These are phyloP conservation scores for Azolla pinnata DNA, from an alignment of 75 land plant genomes.

Conservation along the genomic window DNA sequence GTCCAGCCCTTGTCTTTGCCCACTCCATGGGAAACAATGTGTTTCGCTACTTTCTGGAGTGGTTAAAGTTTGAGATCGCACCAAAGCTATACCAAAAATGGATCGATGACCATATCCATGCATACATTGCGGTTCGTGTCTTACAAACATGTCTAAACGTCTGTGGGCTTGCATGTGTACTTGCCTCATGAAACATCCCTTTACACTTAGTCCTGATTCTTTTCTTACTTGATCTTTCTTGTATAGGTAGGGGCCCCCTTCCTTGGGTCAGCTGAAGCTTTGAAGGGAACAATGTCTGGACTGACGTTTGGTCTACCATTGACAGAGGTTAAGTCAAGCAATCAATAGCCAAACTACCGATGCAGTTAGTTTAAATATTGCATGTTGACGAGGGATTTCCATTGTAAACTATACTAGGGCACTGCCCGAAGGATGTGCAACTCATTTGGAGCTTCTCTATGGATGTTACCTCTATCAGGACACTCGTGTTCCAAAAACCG, in stretches of 20 bases:
- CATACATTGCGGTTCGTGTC: conserved; percentile 92
- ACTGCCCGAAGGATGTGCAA: conserved; percentile 83
- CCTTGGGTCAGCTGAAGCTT: conserved; percentile 76
- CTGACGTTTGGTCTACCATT: conserved; percentile 87
- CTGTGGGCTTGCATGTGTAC: too few species aligned
- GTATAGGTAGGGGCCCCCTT: conserved; percentile 64
- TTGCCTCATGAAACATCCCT: too few species aligned
- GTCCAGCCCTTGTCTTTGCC: conserved; percentile 90
- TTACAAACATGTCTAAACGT: too few species aligned
- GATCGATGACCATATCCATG: conserved; percentile 93
- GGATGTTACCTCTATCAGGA: conserved; percentile 91
- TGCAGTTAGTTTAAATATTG: too few species aligned
- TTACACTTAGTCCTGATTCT: too few species aligned
- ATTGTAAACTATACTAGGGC: conserved; percentile 77
- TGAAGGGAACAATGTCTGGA: conserved; percentile 75
- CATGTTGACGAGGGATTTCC: too few species aligned
- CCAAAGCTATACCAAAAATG: conserved; percentile 79
- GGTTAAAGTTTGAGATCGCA: conserved; percentile 92
- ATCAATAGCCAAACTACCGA: too few species aligned
- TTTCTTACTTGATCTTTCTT: neutral
- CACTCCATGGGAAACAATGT: conserved; percentile 98
- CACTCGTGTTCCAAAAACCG: conserved; percentile 35
- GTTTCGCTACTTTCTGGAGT: conserved; percentile 93
- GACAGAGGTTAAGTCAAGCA: conserved; percentile 66
- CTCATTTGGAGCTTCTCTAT: conserved; percentile 85